Evolutionary conservation across 108 stramenopile species (phyloP), one percentile per base, ranked within the genome.

Genomic region (Thalassiosira profunda): DNA sequence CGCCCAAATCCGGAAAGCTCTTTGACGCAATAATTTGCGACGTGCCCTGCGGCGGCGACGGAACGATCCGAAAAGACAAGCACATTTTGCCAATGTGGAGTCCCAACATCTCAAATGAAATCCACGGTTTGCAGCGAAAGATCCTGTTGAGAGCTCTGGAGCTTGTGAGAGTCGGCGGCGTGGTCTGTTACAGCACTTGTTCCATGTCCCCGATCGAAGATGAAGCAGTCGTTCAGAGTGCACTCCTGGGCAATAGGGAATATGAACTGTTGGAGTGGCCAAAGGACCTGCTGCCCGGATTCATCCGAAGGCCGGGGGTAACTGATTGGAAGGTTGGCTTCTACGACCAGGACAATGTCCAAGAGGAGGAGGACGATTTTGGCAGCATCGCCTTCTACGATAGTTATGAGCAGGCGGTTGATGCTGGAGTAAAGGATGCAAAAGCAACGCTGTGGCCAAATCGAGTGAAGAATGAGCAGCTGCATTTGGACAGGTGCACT

Each of bases 11-110:
- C 2, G 56, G 63, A 21, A 74, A 49, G 33, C 45, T 67, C 4
- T 96, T 79, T 36, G 83, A 93, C 58, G 66, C 69, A 1, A 76
- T 96, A 7, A 34, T 95, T 7, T 87, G 86, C 48, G 97, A 97
- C 68, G 97, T 97, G 0, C 97, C 97, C 0, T 97, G 97, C 57
- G 76, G 77, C 11, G 97, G 97, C 0, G 94, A 94, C 59, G 94
- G 97, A 1, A 97, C 97, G 9, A 80, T 85, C 18, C 78, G 97
- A 3, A 97, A 96, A 59, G 93, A 93, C 64, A 49, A 57, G 9
- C 85, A 88, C 36, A 63, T 97, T 15, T 44, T 91, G 17, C 86
- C 90, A 30, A 74, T 72, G 40, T 97, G 94, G 92, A 85, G 41
- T 23, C 92, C 93, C 10, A 21, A 48, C 15, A 65, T 59, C 6